A percentile compares a stretch with the other conserved stretches of the same genome.
phyloP scores from a whole-genome alignment of 2,329 filamentous ascomycete species.

The Colletotrichum graminicola region DNA sequence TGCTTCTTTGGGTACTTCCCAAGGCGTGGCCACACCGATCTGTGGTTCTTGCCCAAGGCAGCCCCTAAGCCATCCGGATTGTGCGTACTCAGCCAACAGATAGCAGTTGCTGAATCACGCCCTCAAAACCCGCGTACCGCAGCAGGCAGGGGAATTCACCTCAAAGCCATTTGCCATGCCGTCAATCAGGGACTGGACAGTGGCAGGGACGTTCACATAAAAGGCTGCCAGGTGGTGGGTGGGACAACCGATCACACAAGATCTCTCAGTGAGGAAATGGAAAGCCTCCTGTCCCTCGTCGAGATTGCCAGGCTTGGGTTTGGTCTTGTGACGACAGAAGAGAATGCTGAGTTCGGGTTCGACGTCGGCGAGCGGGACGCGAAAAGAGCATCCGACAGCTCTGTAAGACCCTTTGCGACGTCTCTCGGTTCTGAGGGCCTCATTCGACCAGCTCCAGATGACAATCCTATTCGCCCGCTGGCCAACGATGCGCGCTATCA shows the following conservation, averaged over 20 bases:
- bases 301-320: not conserved
- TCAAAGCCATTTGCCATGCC: not conserved
- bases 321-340: not conserved
- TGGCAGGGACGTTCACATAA: not conserved
- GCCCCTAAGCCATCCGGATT: not conserved
- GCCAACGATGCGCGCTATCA: constrained; percentile 8
- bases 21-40: not conserved
- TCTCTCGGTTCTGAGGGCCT: not conserved
- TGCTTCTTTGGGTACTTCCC: constrained; percentile 23
- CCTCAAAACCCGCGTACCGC: not conserved
- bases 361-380: not conserved
- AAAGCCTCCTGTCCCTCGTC: not conserved
- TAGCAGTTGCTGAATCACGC: not conserved
- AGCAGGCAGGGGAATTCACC: not conserved
- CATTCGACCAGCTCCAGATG: not conserved
- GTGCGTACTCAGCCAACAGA: not conserved
- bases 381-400: not conserved
- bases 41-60: constrained; percentile 13
- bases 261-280: constrained; percentile 13
- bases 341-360: not conserved
- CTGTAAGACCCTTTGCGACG: not conserved
- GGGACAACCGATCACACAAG: not conserved
- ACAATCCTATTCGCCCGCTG: not conserved
- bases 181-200: not conserved
- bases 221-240: not conserved